phyloP scores from a whole-genome alignment of 148 eudicot species.

The Cornus controversa region DNA sequence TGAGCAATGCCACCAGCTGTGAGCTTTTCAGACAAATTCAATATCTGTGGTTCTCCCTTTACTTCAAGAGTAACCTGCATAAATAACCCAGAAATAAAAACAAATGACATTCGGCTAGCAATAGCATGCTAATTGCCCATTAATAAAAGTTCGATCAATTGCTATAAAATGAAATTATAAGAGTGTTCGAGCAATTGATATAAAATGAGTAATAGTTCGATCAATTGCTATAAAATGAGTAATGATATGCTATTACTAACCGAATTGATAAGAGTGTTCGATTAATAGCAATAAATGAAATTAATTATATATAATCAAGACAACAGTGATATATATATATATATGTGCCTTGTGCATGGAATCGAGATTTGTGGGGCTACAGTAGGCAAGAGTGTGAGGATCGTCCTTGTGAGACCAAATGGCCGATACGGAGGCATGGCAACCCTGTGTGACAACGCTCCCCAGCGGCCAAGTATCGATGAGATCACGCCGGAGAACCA shows the following conservation, averaged over 20 bases:
- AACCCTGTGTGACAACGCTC: constrained; percentile 80
- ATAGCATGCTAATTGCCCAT: too few relatives aligned
- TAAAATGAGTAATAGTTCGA: too few relatives aligned
- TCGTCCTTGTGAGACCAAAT: constrained; percentile 76
- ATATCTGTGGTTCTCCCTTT: constrained; percentile 73
- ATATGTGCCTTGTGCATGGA: constrained; percentile 77
- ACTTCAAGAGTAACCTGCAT: constrained; percentile 90
- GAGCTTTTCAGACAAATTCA: constrained; percentile 71
- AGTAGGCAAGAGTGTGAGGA: constrained; percentile 54
- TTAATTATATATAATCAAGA: too few relatives aligned
- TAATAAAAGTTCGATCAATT: too few relatives aligned
- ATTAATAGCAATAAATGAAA: too few relatives aligned
- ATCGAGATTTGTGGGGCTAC: constrained; percentile 50
- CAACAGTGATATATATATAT: too few relatives aligned
- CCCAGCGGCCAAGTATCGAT: constrained; percentile 84
- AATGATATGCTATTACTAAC: too few relatives aligned
- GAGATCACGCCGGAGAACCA: constrained; percentile 74
- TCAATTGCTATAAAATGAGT: too few relatives aligned
- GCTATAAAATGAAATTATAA: too few relatives aligned
- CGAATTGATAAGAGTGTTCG: too few relatives aligned
- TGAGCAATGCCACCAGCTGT: constrained; percentile 51
- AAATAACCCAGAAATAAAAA: neutral
- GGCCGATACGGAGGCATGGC: constrained; percentile 84
- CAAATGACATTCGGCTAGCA: too few relatives aligned
- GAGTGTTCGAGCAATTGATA: too few relatives aligned